Conservation (phyloP, 805 yeast species). For the Candida andamanensis region DNA sequence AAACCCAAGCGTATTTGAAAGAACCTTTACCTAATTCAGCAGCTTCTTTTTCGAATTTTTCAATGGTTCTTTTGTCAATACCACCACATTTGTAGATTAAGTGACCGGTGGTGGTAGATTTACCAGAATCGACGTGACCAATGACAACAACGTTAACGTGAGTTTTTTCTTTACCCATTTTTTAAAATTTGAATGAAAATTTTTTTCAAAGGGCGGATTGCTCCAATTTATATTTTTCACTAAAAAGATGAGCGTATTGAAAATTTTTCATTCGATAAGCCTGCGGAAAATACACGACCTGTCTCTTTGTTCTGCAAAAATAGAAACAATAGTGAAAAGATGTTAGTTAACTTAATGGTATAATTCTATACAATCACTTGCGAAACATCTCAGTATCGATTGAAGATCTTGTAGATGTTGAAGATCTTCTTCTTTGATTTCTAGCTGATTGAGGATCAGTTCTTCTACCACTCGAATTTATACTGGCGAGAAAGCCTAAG, state of each 20-base stretch:
- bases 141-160: constrained; percentile 99
- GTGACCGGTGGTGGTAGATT: constrained; percentile 97
- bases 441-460: constrained; percentile 87
- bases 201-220: constrained; percentile 8
- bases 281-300: no score
- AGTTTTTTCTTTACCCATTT: constrained; percentile 87
- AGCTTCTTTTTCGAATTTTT: constrained; percentile 97
- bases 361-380: no score
- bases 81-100: constrained; percentile 99
- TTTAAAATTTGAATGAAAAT: constrained; percentile 8
- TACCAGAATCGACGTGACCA: constrained; percentile 98
- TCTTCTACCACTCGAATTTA: constrained; percentile 52
- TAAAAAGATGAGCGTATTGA: neutral
- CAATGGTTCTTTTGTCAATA: constrained; percentile 97
- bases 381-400: constrained; percentile 10
- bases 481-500: constrained; percentile 71
- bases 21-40: constrained; percentile 97
- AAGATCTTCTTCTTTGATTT: constrained; percentile 74
- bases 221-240: constrained; percentile 4
- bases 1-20: constrained; percentile 96
- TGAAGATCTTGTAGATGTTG: constrained; percentile 22
- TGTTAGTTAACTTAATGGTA: no score
- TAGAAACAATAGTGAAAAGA: no score
- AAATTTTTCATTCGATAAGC: no score
- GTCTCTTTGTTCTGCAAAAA: no score